These are phyloP conservation scores for Ophiostoma sp. DNA, from an alignment of 2,329 filamentous ascomycete genomes.

Conservation along the genomic window DNA sequence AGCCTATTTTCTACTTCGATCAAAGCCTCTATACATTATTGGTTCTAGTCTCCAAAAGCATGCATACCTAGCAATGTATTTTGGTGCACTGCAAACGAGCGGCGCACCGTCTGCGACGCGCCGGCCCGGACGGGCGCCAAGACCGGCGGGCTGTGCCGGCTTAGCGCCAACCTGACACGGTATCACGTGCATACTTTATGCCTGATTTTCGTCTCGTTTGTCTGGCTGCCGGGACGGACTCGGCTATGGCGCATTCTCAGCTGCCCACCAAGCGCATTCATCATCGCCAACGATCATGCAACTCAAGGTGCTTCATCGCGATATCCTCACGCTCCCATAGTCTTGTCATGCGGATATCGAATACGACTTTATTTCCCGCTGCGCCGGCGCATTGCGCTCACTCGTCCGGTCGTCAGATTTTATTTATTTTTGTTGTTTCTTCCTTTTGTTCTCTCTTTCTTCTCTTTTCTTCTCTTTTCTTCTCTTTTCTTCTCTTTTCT, in stretches of 20 bases:
- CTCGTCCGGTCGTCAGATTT: background rate
- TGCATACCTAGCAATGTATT: background rate
- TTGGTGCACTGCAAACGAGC: background rate
- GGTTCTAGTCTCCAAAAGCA: background rate
- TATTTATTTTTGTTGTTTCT: no score
- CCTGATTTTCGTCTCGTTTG: background rate
- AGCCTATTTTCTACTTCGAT: background rate
- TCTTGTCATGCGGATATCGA: background rate
- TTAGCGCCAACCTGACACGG: constrained; percentile 24
- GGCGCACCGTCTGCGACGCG: constrained; percentile 18
- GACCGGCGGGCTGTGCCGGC: constrained; percentile 10
- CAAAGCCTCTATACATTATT: background rate
- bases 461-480: no score
- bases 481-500: no score
- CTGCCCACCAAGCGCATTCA: background rate
- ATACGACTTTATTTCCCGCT: background rate
- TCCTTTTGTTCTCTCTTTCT: no score
- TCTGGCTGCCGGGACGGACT: background rate
- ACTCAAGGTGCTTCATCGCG: background rate
- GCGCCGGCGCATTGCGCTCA: constrained; percentile 1
- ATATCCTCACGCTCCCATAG: background rate
- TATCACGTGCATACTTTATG: constrained; percentile 25
- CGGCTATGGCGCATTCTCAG: background rate
- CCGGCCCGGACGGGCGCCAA: constrained; percentile 18
- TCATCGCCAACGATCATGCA: background rate